Evolutionary conservation across 177 flowering plant species (phyloP), one percentile per base, ranked within the genome.

Genomic region (Vitis hybrid): DNA sequence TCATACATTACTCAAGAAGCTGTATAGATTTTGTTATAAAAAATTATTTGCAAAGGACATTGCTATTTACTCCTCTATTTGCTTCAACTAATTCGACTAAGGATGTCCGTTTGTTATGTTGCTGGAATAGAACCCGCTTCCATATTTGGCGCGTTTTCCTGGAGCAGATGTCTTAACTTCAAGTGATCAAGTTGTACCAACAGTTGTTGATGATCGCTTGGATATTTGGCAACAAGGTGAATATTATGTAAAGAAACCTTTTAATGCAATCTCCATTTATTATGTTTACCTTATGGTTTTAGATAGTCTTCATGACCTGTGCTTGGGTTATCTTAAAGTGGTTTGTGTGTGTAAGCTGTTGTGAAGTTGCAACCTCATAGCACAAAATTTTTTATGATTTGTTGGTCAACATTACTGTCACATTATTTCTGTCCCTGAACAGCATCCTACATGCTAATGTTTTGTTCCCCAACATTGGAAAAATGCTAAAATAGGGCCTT

Each of bases 151-250:
- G 72, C 92, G 90, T 67, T 93, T 84, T 79, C 98, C 97, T 62
- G 91, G 72, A 72, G 99, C 99, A 62, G 99, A 95, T 80, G 80
- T 95, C 65, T 82, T 93, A 72, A 93, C 99, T 63, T 95, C 99
- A 69, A 91, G 87, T 70, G 99, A 95, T 84, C 94, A 90, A 82
- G 89, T 93, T 70, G 75, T 86, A 53, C 97, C 98, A 57, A 95
- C 99, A 66, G 98, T 95, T 66, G 81, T 80, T 57, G 99, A 93
- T 83, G 99, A 95, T 78, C 83, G 90, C 12, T 82, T 95, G 91
- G 99, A 89, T 63, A 71, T 75, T 58, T 93, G 97, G 98, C 84
- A 80, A 73, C 71, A 86, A 84, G 97, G 98, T 95, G 76, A 84
- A 73, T 29, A 66, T 66, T 66, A 65, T 39, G n/a, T 39, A 39